A percentile compares a stretch with the other conserved stretches of the same genome.
Evolutionary conservation across 2,329 filamentous ascomycete genomes (phyloP).

Genomic region (Apiospora pterosperma): DNA sequence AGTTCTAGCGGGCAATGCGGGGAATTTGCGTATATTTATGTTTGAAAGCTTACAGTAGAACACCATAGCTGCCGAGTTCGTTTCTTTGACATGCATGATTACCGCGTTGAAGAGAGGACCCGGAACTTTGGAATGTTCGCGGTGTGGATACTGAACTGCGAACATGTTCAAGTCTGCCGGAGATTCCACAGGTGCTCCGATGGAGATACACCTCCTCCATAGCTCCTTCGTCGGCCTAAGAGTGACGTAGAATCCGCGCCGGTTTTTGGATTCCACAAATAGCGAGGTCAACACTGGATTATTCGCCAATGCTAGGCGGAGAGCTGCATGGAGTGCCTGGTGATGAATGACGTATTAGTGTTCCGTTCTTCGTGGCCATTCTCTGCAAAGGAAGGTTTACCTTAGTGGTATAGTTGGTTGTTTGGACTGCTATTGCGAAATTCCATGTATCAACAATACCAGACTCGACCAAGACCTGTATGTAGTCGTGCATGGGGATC

Average conservation of each 20-base stretch:
- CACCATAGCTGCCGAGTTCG: background rate
- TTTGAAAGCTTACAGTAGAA: background rate
- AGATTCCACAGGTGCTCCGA: background rate
- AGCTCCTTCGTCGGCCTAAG: background rate
- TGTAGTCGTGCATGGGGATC: conserved; percentile 2
- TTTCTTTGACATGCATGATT: background rate
- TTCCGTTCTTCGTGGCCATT: no score
- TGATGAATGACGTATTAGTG: no score
- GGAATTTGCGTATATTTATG: no score
- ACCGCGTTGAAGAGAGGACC: background rate
- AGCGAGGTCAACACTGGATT: background rate
- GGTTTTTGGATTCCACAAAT: background rate
- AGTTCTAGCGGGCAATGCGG: background rate
- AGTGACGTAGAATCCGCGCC: background rate
- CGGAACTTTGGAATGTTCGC: background rate
- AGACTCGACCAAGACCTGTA: background rate
- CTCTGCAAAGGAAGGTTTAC: no score
- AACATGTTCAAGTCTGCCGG: background rate
- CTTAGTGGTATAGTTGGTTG: background rate
- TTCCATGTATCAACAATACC: conserved; percentile 3
- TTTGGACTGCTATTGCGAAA: conserved; percentile 1
- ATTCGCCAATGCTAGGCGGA: background rate
- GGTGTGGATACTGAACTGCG: background rate
- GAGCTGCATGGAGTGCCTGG: background rate
- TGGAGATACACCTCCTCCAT: background rate